Evolutionary conservation across 495 filamentous ascomycete species (phyloP), one percentile per base, ranked within the genome.

Genomic region (Cladorrhinum samala): DNA sequence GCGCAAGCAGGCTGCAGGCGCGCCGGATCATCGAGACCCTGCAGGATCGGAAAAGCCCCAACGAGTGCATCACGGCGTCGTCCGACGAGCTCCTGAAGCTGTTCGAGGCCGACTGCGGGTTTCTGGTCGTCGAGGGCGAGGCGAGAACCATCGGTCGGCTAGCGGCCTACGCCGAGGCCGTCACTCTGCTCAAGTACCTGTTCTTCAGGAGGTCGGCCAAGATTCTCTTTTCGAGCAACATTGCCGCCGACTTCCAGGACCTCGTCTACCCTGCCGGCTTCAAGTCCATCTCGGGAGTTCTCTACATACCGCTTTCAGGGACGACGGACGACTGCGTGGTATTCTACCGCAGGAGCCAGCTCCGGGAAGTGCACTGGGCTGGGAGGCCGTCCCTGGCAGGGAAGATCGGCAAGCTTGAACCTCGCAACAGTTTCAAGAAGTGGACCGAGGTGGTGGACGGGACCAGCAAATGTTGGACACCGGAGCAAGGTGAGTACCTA

Each of bases 31-130:
- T 82, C 48, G 86, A 81, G 52, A 79, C 76, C 0, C 78, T 85
- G 14, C 83, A 87, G 0, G 83, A 83, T 8, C 73, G 82, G 48
- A 72, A 78, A n/a, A 89, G 86, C 54, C 88, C 88, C 2, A 86
- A 87, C 6, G 86, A 87, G 6, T 93, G 91, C 60, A 91, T 92
- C 55, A 80, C 91, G 39, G 88, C 89, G 1, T 87, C 85, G 0
- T 89, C 88, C 0, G 88, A 91, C 36, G 89, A 93, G 62, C 65
- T 93, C 0, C 67, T 92, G 3, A 86, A 83, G 55, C 73, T 92
- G 0, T 91, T 93, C 52, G 81, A 88, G 60, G 88, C 87, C 2
- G 89, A 92, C 59, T 89, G 84, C 57, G 89, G 88, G 13, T 76
- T 89, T 4, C 63, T 93, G 2, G 88, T 83, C 0, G 90, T 93